A percentile compares a stretch with the other conserved stretches of the same genome.
These are phyloP conservation scores for Wickerhamiella brachini DNA, from an alignment of 805 yeast species.

Conservation along the genomic window DNA sequence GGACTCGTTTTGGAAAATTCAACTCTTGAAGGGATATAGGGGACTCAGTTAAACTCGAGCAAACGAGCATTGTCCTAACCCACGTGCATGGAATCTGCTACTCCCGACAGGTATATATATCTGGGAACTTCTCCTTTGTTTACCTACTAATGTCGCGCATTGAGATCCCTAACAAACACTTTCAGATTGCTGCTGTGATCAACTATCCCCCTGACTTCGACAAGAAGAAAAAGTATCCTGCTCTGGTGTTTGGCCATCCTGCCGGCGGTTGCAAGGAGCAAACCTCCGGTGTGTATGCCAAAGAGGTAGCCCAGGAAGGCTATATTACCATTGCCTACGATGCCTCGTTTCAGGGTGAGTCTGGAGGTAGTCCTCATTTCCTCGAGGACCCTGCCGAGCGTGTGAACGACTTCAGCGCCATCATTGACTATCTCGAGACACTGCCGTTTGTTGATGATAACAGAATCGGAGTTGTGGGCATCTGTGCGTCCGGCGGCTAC, in stretches of 20 bases:
- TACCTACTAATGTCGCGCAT: background rate
- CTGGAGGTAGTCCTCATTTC: conserved; percentile 9
- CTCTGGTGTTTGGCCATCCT: conserved; percentile 9
- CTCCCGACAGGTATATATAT: too few relatives aligned
- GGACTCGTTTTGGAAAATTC: too few relatives aligned
- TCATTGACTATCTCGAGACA: conserved; percentile 5
- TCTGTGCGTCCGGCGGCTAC: conserved; percentile 12
- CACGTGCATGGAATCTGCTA: too few relatives aligned
- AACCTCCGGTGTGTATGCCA: conserved; percentile 8
- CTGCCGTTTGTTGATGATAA: conserved; percentile 3
- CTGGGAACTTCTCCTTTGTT: too few relatives aligned
- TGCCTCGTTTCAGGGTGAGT: conserved; percentile 10
- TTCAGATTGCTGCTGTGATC: background rate
- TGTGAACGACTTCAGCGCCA: conserved; percentile 8
- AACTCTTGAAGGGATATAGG: too few relatives aligned
- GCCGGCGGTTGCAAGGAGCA: conserved; percentile 10
- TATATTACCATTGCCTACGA: conserved; percentile 9
- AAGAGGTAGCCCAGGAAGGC: conserved; percentile 4
- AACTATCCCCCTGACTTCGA: conserved; percentile 3
- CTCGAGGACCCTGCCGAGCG: conserved; percentile 9
- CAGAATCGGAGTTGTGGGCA: conserved; percentile 8
- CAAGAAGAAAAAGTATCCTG: conserved; percentile 6
- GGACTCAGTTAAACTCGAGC: too few relatives aligned
- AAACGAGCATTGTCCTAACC: too few relatives aligned
- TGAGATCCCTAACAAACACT: background rate